phyloP scores from a whole-genome alignment of 2,329 filamentous ascomycete genomes.

The Cladosporium halotolerans region DNA sequence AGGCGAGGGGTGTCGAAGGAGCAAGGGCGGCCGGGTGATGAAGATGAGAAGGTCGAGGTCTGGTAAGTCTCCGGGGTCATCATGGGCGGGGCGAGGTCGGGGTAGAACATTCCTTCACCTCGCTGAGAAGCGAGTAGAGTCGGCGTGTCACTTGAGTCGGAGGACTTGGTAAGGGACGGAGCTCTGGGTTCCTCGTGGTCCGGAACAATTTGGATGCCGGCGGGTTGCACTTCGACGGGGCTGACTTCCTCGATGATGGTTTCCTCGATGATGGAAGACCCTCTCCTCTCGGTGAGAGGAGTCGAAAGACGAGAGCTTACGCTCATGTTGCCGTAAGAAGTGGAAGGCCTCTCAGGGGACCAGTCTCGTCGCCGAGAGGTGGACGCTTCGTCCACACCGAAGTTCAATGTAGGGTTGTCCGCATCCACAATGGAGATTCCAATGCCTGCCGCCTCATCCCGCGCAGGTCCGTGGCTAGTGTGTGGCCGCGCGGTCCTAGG shows the following conservation, averaged over 20 bases:
- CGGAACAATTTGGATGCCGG: slow-evolving; percentile 39
- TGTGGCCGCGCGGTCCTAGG: slow-evolving; percentile 1
- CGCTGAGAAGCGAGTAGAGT: slow-evolving; percentile 31
- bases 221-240: slow-evolving; percentile 34
- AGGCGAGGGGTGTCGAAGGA: slow-evolving; percentile 64
- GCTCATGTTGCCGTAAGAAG: slow-evolving; percentile 12
- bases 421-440: slow-evolving; percentile 29
- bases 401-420: slow-evolving; percentile 14
- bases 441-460: slow-evolving; percentile 31
- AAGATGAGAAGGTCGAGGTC: slow-evolving; percentile 42
- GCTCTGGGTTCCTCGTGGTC: slow-evolving; percentile 44
- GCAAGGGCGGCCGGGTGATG: slow-evolving; percentile 63
- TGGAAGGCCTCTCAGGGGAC: slow-evolving; percentile 14
- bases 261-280: slow-evolving; percentile 29
- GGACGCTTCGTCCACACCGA: neutral
- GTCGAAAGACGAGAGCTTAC: slow-evolving; percentile 19
- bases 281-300: slow-evolving; percentile 22
- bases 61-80: slow-evolving; percentile 61
- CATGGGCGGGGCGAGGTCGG: slow-evolving; percentile 28
- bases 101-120: slow-evolving; percentile 20
- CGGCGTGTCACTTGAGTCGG: slow-evolving; percentile 41
- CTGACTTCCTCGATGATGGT: slow-evolving; percentile 32
- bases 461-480: slow-evolving; percentile 23
- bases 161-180: slow-evolving; percentile 45
- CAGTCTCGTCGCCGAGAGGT: slow-evolving; percentile 18